Base-by-base conservation (phyloP, 192 early-diverging fungal species). In the Mortierella claussenii region DNA sequence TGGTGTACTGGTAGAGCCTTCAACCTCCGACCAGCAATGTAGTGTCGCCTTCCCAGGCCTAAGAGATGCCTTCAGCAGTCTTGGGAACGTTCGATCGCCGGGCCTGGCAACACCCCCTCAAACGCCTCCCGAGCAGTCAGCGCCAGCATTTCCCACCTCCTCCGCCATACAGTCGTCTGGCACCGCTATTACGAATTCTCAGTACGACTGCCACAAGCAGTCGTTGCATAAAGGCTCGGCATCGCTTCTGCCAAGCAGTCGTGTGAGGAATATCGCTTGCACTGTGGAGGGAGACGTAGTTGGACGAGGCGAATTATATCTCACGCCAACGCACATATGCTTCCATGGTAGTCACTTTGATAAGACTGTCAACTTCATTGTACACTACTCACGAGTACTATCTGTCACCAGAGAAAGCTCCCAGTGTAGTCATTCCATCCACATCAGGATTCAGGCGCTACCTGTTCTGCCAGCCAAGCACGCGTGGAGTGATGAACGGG, bases 201-300 rank as follows among this genome's bases (percentile, higher is more conserved):
- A 24, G 27, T 31, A 30, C 34, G 4, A 55, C 30, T 3, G 33
- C 54, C 13, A 24, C 23, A 11, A 7, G 37, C 37, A 7, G 13
- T 40, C 7, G 7, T 40, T 13, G 13, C 13, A 10, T 40, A 7
- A 7, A 40, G 13, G 36, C 54, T 3, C 27, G 31, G 2, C 34
- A 44, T 3, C 5, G 5, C 2, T 4, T 33, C 7, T 68, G 65
- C 18, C 47, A 10, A 3, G 65, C n/a, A n/a, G 65, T 10, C 65
- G 58, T 26, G 49, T 68, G 12, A 57, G 36, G 27, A 54, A 60
- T 27, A 57, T 45, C 17, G 17, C 34, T 0, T 87, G 85, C 55
- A 84, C 85, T 10, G 33, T 87, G 24, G 86, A 88, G 24, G 60
- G 73, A n/a, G 85, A 88, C n/a, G 66, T 64, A 21, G 55, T 88